A percentile compares a stretch with the other conserved stretches of the same genome.
These are phyloP conservation scores for Colletotrichum horii DNA, from an alignment of 2,329 filamentous ascomycete species.

Conservation along the genomic window DNA sequence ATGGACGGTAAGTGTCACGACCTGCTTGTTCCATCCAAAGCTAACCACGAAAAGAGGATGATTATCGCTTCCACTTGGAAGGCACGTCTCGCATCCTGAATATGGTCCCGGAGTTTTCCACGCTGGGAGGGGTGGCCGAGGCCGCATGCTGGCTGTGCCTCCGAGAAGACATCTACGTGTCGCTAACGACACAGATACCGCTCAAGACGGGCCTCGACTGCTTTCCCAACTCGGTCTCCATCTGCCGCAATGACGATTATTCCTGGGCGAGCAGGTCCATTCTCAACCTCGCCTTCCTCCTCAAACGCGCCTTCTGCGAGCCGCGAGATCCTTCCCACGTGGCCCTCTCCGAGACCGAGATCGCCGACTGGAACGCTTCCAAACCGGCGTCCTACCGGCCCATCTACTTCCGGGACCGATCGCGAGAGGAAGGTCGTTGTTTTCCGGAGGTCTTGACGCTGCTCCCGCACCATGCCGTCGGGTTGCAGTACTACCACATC, in stretches of 20 bases:
- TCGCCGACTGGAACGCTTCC: not conserved
- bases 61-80: not conserved
- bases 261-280: not conserved
- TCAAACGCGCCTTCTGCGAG: not conserved
- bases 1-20: not conserved
- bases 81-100: not conserved
- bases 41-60: not conserved
- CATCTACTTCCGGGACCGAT: not conserved
- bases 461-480: not conserved
- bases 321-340: not conserved
- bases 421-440: not conserved
- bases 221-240: not conserved
- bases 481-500: not conserved
- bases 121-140: not conserved
- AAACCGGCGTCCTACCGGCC: not conserved
- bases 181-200: not conserved
- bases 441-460: not conserved
- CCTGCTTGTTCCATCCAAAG: rapidly evolving
- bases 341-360: not conserved
- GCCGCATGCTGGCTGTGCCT: not conserved
- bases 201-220: not conserved
- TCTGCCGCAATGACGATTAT: not conserved
- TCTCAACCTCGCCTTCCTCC: not conserved
- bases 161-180: not conserved
- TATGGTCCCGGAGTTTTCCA: not conserved